A percentile compares a stretch with the other conserved stretches of the same genome.
phyloP scores from a whole-genome alignment of 345 rosid species.

The Camelina hispida region DNA sequence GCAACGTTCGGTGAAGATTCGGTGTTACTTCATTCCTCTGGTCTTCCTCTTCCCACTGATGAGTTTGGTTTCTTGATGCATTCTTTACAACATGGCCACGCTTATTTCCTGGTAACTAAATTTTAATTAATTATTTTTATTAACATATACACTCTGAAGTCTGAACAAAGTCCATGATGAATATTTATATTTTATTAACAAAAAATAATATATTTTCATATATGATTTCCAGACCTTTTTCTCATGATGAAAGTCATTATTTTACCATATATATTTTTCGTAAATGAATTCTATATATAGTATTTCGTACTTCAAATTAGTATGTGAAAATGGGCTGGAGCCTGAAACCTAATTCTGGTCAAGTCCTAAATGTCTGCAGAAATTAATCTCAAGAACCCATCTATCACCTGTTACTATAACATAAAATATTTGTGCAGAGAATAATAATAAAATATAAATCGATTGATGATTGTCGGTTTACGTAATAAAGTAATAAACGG shows the following conservation, averaged over 20 bases:
- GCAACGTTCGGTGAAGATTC: constrained; percentile 76
- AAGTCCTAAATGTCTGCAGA: constrained; percentile 27
- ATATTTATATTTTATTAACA: too few relatives aligned
- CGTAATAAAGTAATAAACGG: constrained; percentile 20
- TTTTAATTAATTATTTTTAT: neutral
- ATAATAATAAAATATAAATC: neutral
- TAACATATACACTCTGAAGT: too few relatives aligned
- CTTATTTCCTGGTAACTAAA: constrained; percentile 85
- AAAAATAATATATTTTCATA: too few relatives aligned
- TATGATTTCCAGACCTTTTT: too few relatives aligned
- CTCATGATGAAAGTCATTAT: too few relatives aligned
- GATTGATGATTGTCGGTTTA: constrained; percentile 32
- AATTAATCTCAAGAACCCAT: constrained; percentile 25
- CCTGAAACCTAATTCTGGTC: neutral
- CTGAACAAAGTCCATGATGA: too few relatives aligned
- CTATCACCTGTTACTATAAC: constrained; percentile 3
- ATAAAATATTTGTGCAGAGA: constrained; percentile 8
- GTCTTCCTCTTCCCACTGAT: constrained; percentile 70
- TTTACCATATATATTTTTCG: too few relatives aligned
- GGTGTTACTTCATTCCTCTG: constrained; percentile 75
- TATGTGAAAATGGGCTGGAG: neutral
- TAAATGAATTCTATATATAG: too few relatives aligned
- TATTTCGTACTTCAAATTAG: neutral
- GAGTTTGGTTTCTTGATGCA: constrained; percentile 77
- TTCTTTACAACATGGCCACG: constrained; percentile 80